Percentiles rank a stretch among this genome's conserved stretches.
Evolutionary conservation across 2,329 filamentous ascomycete genomes (phyloP).

Genomic region (Periconia sp.): DNA sequence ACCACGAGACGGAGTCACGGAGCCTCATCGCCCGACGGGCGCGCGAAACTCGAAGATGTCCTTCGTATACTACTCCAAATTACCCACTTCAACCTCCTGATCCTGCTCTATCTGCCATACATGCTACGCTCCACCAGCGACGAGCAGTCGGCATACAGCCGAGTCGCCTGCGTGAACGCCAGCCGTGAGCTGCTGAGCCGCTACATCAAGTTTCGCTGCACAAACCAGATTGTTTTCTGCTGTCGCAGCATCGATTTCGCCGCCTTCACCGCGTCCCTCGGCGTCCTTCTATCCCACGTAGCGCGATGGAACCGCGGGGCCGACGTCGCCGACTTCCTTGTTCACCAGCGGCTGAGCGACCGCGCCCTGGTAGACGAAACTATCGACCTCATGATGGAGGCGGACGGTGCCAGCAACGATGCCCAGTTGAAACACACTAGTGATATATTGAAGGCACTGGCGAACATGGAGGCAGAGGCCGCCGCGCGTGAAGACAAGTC

Average conservation of each 20-base stretch:
- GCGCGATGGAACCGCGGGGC: constrained; percentile 4
- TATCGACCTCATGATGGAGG: constrained; percentile 11
- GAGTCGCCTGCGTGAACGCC: constrained; percentile 14
- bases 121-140: constrained; percentile 11
- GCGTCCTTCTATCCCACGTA: constrained; percentile 14
- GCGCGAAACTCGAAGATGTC: constrained; percentile 8
- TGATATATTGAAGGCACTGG: too few species aligned
- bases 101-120: constrained; percentile 19
- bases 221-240: constrained; percentile 10
- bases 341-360: constrained; percentile 13
- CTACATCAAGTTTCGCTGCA: constrained; percentile 13
- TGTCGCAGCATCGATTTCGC: constrained; percentile 16
- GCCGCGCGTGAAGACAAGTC: too few species aligned
- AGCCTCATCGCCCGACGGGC: not conserved
- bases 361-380: constrained; percentile 16
- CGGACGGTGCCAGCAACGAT: too few species aligned
- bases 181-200: constrained; percentile 16
- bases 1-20: too few species aligned
- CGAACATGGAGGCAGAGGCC: too few species aligned
- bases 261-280: constrained; percentile 14
- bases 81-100: constrained; percentile 14
- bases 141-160: constrained; percentile 29
- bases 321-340: constrained; percentile 12
- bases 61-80: constrained; percentile 10
- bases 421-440: too few species aligned